Evolutionary conservation across 257 asterid species (phyloP), one percentile per base, ranked within the genome.

Genomic region (Solanum pinnatisectum): DNA sequence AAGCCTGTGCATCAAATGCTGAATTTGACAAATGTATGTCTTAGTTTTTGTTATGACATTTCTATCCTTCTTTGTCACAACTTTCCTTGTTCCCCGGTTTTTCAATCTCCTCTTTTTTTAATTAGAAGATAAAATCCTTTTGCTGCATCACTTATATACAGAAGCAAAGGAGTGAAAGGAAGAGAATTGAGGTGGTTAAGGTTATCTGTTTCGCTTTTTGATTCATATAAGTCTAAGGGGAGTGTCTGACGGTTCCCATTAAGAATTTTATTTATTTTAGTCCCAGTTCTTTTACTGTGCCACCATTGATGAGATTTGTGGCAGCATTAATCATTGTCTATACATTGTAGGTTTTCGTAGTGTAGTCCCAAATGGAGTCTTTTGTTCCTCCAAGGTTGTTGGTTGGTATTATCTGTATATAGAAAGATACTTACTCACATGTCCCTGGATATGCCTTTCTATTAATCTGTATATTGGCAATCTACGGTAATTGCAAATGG

Each of bases 1-100:
- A 97, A 94, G 96, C 98, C 86, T 97, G 99, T 90, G 97, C 95
- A 52, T 94, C 99, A 25, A 95, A 94, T 91, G 87, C 95, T 87
- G 96, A 91, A 82, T 97, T 97, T 87, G 99, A 97, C 94, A 90
- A 93, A 87, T 96, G 99, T 97, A 91, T 90, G 96, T 67, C 87
- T 37, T n/a, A 44, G 81, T 88, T 37, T 40, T 84, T 87, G 67
- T 76, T 16, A 32, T 82, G 70, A 49, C 30, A 32, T 32, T 82
- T 30, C 44, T 82, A 4, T 82, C 71, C 22, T 49, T 5, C 84
- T 79, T 49, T 82, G 44, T 32, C 70, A 49, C 86, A 3, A 5
- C 44, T 3, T 49, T 10, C 15, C 30, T 18, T 30, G 22, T 5
- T 46, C 68, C 40, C 85, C 12, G 6, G 6, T 20, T 46, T 46